These are phyloP conservation scores for Fusarium sp. DNA, from an alignment of 2,329 filamentous ascomycete species.

Conservation along the genomic window DNA sequence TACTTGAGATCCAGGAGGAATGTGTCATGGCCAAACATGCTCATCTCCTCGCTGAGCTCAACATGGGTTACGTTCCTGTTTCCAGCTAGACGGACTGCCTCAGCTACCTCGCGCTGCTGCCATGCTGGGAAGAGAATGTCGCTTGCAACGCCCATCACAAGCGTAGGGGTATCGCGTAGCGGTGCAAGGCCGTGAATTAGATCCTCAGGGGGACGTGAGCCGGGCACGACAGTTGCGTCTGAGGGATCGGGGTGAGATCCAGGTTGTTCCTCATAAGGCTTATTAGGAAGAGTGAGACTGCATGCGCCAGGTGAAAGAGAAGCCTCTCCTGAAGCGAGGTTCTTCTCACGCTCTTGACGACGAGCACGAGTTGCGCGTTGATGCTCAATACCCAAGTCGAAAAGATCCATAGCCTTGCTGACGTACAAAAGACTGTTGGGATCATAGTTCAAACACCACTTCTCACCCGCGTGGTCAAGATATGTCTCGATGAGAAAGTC, in stretches of 20 bases:
- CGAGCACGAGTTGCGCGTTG: conserved; percentile 73
- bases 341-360: conserved; percentile 69
- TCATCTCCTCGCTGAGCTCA: conserved; percentile 93
- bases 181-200: conserved; percentile 79
- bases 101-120: conserved; percentile 95
- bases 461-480: conserved; percentile 96
- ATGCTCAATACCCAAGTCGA: conserved; percentile 83
- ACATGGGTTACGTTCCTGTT: conserved; percentile 87
- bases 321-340: conserved; percentile 66
- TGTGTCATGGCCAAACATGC: conserved; percentile 95
- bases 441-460: conserved; percentile 97
- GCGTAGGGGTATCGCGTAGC: conserved; percentile 79
- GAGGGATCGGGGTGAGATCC: conserved; percentile 55
- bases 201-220: conserved; percentile 76
- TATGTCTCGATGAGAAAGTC: conserved; percentile 99
- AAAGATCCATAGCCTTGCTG: conserved; percentile 98
- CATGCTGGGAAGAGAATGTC: conserved; percentile 98
- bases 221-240: conserved; percentile 43
- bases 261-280: conserved; percentile 87
- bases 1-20: conserved; percentile 93
- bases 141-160: conserved; percentile 94
- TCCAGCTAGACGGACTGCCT: conserved; percentile 80
- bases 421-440: conserved; percentile 96
- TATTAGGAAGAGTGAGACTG: conserved; percentile 83
- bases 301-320: conserved; percentile 64